phyloP scores from a whole-genome alignment of 257 asterid species.

The Haberlea rhodopensis region DNA sequence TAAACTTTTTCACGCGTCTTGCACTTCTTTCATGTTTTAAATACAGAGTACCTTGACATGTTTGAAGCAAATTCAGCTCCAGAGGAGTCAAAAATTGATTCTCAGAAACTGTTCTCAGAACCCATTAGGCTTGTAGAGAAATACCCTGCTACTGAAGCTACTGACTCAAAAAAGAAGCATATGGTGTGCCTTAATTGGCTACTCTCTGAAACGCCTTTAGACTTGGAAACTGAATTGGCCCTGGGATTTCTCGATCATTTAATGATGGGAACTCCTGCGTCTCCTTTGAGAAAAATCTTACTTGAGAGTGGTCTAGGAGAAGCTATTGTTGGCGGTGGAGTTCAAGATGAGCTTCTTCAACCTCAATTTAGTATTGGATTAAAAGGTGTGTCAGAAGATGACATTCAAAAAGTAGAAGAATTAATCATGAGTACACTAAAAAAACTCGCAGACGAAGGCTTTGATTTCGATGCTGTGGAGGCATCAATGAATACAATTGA shows the following conservation, averaged over 20 bases:
- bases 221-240: constrained; percentile 91
- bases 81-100: constrained; percentile 64
- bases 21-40: constrained; percentile 18
- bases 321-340: constrained; percentile 95
- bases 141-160: constrained; percentile 90
- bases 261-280: constrained; percentile 95
- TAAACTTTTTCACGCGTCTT: constrained; percentile 1
- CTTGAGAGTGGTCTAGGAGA: constrained; percentile 97
- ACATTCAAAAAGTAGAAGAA: constrained; percentile 72
- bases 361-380: constrained; percentile 96
- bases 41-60: constrained; percentile 79
- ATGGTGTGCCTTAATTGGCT: constrained; percentile 98
- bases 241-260: constrained; percentile 87
- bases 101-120: constrained; percentile 71
- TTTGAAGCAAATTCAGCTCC: constrained; percentile 91
- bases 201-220: constrained; percentile 82
- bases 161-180: constrained; percentile 83
- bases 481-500: constrained; percentile 98
- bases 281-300: constrained; percentile 89
- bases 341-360: constrained; percentile 97
- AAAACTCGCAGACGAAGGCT: constrained; percentile 83
- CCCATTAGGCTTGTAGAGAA: constrained; percentile 85
- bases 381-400: constrained; percentile 89
- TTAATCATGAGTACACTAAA: constrained; percentile 57
- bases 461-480: constrained; percentile 88